Evolutionary conservation across 1,284 basidiomycete species (phyloP).

Genomic region (Mrakiaceae sp.): DNA sequence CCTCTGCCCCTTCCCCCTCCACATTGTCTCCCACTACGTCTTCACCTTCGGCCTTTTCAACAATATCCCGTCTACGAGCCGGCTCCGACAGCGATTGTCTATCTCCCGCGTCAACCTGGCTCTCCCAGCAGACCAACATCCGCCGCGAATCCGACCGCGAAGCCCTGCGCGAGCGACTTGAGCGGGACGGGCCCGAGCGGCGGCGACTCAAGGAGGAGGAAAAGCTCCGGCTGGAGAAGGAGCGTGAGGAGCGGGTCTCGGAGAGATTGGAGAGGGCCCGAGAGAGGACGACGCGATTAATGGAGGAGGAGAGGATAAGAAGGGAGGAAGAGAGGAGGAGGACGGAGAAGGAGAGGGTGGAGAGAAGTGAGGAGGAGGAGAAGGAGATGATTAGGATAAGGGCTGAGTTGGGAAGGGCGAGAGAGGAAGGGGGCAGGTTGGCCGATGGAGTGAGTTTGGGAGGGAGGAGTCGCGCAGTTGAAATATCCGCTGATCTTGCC

Average conservation of each 20-base stretch:
- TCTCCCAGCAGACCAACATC: neutral
- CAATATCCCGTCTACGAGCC: neutral
- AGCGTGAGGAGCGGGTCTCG: neutral
- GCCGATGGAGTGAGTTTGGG: slow-evolving; percentile 7
- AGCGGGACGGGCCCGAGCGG: neutral
- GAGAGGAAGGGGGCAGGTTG: neutral
- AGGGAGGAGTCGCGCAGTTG: no score
- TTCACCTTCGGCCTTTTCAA: neutral
- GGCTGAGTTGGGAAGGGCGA: neutral
- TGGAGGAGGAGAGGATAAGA: neutral
- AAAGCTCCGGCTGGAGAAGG: neutral
- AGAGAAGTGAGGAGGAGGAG: neutral
- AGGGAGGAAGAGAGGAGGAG: neutral
- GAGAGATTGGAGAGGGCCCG: neutral
- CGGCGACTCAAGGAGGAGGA: neutral
- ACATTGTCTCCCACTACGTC: neutral
- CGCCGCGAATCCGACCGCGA: neutral
- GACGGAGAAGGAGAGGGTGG: neutral
- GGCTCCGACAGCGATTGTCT: no score
- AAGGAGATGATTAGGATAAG: neutral
- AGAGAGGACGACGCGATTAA: neutral
- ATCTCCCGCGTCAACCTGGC: neutral
- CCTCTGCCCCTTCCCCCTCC: neutral
- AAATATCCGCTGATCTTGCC: neutral
- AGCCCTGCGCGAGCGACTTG: neutral